A percentile compares a stretch with the other conserved stretches of the same genome.
These are phyloP conservation scores for Sugiyamaella floridensis DNA, from an alignment of 805 yeast genomes.

Conservation along the genomic window DNA sequence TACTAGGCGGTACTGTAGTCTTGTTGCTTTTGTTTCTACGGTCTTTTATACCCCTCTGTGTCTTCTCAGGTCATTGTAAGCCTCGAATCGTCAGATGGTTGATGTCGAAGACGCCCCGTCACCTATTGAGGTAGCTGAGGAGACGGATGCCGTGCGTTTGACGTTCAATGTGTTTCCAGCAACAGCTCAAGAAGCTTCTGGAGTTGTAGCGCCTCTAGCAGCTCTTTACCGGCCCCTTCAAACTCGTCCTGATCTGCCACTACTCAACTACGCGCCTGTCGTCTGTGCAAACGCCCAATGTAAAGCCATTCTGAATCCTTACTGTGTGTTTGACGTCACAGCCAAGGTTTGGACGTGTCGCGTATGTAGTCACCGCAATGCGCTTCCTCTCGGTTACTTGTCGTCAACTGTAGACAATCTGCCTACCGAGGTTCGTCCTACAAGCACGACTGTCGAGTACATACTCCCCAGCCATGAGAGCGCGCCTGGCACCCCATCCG, in stretches of 20 bases:
- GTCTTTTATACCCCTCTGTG: too few species aligned
- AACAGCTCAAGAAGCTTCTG: conserved; percentile 71
- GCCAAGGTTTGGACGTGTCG: conserved; percentile 82
- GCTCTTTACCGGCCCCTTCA: conserved; percentile 82
- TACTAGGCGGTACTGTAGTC: too few species aligned
- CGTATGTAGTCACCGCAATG: conserved; percentile 68
- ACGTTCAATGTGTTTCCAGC: conserved; percentile 80
- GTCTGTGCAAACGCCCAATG: conserved; percentile 61
- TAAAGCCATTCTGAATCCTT: conserved; percentile 75
- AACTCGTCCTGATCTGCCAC: conserved; percentile 57
- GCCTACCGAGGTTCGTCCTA: conserved; percentile 68
- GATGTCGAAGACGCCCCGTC: too few species aligned
- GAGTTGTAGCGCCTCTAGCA: conserved; percentile 83
- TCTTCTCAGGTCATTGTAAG: too few species aligned
- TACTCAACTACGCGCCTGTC: conserved; percentile 72
- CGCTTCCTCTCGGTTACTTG: conserved; percentile 76
- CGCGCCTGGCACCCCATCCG: conserved; percentile 45
- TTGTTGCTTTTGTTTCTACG: too few species aligned
- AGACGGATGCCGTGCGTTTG: conserved; percentile 53
- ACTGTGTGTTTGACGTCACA: conserved; percentile 58
- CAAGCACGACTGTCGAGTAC: conserved; percentile 76
- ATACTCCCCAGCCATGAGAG: conserved; percentile 35
- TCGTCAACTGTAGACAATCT: conserved; percentile 65
- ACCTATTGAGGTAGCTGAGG: conserved; percentile 45
- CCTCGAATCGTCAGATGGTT: too few species aligned